Base-by-base conservation (phyloP, 1,284 basidiomycete species). In the Takashimella tepidaria region DNA sequence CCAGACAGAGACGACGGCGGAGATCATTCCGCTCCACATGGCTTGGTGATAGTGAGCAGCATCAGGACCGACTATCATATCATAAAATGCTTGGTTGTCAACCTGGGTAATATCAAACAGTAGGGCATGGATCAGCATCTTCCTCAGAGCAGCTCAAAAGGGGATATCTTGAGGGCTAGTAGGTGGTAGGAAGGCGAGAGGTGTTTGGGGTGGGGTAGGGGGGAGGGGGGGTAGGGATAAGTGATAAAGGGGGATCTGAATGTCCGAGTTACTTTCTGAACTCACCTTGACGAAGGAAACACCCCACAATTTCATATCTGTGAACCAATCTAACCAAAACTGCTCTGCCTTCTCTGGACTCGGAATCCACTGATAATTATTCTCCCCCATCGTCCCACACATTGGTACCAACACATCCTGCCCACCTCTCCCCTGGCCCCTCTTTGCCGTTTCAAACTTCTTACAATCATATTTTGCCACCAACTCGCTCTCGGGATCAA, bases 251-350 rank as follows among this genome's bases (percentile, higher is more conserved):
- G 40, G 40, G n/a, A n/a, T n/a, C n/a, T n/a, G n/a, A 26, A 46
- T 41, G 2, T 6, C 16, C 10, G 26, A 41, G 31, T 8, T 37
- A 37, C 31, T 37, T 37, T 37, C 31, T 37, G 10, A 4, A 47
- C 59, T 40, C n/a, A 69, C 63, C 53, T 72, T 72, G 54, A 70
- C 51, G 47, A 69, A 72, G 19, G 55, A 54, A 24, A 69, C 54
- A 1, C 70, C 70, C 41, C 60, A 54, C 8, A 19, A 24, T 20
- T 58, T 59, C 19, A 72, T 49, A 25, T 53, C 41, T 1, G 40
- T 50, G 45, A 72, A 70, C 54, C 56, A 72, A 51, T 69, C 68
- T 20, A 44, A 12, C 70, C 70, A 72, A 55, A 72, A 72, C 25
- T 44, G 43, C 2, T 22, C 48, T 0, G 67, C 67, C 23, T 60